phyloP scores from a whole-genome alignment of 1,139 yeast species.

The Pichia sp. region DNA sequence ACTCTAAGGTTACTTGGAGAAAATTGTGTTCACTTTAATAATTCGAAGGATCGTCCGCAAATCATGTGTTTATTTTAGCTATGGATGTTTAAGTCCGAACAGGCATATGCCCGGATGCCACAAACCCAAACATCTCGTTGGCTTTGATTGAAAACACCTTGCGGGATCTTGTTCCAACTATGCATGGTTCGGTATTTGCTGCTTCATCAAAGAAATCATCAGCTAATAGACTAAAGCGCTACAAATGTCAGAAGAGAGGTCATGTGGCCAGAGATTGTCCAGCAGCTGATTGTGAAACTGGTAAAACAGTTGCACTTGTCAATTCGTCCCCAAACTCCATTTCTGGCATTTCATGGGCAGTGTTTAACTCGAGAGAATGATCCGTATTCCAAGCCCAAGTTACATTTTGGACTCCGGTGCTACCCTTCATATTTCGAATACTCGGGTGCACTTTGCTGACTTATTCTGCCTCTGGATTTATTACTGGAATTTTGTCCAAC shows the following conservation, averaged over 20 bases:
- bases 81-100: not conserved
- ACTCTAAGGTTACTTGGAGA: not conserved
- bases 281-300: not conserved
- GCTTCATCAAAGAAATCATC: not conserved
- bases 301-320: not conserved
- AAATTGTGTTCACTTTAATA: not conserved
- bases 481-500: too few species aligned
- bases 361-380: too few species aligned
- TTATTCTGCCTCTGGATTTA: too few species aligned
- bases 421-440: too few species aligned
- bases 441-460: too few species aligned
- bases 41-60: not conserved
- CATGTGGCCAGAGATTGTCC: not conserved
- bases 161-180: not conserved
- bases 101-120: not conserved
- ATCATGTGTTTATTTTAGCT: not conserved
- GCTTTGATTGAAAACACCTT: not conserved
- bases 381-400: too few species aligned
- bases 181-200: not conserved
- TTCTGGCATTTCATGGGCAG: too few species aligned
- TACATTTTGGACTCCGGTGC: too few species aligned
- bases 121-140: not conserved
- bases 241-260: not conserved
- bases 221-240: not conserved
- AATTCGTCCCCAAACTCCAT: too few species aligned